Evolutionary conservation across 2,329 filamentous ascomycete genomes (phyloP).

Genomic region (Grosmannia penicillata): DNA sequence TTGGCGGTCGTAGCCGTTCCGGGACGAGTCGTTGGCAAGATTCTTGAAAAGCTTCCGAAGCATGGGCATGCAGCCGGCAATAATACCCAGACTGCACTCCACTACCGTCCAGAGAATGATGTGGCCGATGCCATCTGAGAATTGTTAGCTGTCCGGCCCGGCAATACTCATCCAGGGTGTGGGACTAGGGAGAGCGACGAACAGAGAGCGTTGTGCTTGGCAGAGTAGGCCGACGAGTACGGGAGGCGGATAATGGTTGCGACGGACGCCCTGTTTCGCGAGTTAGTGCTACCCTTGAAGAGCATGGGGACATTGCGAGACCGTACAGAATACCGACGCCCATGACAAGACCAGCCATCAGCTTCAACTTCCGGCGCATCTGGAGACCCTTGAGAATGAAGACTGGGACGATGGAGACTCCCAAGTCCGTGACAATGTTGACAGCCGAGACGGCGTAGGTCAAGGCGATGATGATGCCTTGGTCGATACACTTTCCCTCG

Average conservation of each 20-base stretch:
- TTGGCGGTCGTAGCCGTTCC: not conserved
- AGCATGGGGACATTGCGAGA: not conserved
- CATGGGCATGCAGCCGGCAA: constrained; percentile 16
- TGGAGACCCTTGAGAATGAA: not conserved
- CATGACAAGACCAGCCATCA: not conserved
- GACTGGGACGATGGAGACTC: not conserved
- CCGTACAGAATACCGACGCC: not conserved
- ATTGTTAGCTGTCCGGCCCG: not conserved
- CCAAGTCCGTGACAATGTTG: not conserved
- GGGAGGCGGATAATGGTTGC: not conserved
- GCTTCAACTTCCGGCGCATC: not conserved
- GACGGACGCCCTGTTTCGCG: not conserved
- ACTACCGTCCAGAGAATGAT: constrained; percentile 31
- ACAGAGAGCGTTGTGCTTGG: not conserved
- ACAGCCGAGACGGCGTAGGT: not conserved
- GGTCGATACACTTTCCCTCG: not conserved
- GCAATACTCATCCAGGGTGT: no score
- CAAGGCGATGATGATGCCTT: not conserved
- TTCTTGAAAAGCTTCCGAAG: constrained; percentile 3
- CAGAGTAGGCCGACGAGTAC: not conserved
- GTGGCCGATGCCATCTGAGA: constrained; percentile 16
- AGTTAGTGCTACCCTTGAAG: no score
- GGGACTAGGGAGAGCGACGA: no score
- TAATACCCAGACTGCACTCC: constrained; percentile 22
- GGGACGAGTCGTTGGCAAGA: constrained; percentile 1